Evolutionary conservation across 495 filamentous ascomycete species (phyloP).

Genomic region (Ascobolus immersus): DNA sequence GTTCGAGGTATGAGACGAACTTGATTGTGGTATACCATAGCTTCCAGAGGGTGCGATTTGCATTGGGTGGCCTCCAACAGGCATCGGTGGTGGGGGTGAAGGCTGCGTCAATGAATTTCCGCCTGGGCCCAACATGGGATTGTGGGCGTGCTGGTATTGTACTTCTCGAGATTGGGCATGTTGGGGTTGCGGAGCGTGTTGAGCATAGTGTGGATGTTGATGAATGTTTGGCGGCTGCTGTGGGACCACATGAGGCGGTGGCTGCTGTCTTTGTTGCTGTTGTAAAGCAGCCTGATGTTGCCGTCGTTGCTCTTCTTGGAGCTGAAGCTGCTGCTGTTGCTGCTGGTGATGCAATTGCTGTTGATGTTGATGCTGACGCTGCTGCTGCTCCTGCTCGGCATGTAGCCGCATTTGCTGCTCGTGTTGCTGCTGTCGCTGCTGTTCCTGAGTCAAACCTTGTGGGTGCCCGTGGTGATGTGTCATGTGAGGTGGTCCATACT

Average conservation of each 20-base stretch:
- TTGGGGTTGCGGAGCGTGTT: too few species aligned
- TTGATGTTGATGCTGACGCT: slow-evolving; percentile 8
- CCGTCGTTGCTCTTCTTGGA: too few species aligned
- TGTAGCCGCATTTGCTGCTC: slow-evolving; percentile 5
- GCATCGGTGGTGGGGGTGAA: slow-evolving; percentile 13
- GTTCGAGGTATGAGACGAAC: slow-evolving; percentile 16
- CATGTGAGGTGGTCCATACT: too few species aligned
- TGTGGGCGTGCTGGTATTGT: too few species aligned
- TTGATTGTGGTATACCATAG: slow-evolving; percentile 14
- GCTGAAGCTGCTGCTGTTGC: slow-evolving; percentile 20
- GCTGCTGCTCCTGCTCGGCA: slow-evolving; percentile 9
- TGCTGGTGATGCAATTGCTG: slow-evolving; percentile 18
- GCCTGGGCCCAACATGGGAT: too few species aligned
- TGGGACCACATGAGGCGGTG: slow-evolving; percentile 6
- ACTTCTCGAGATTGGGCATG: too few species aligned
- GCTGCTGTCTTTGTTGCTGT: too few species aligned
- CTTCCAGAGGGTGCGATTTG: slow-evolving; percentile 2
- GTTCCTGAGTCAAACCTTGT: slow-evolving; percentile 3
- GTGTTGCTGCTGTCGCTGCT: slow-evolving; percentile 9
- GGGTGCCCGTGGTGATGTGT: slow-evolving; percentile 9
- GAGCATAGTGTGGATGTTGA: too few species aligned
- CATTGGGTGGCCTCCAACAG: too few species aligned
- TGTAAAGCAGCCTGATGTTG: slow-evolving; percentile 8
- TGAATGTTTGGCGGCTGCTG: slow-evolving; percentile 6
- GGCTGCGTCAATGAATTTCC: too few species aligned